Percentiles rank a stretch among this genome's conserved stretches.
These are phyloP conservation scores for Marsdenia floribunda DNA, from an alignment of 257 asterid genomes.

Conservation along the genomic window DNA sequence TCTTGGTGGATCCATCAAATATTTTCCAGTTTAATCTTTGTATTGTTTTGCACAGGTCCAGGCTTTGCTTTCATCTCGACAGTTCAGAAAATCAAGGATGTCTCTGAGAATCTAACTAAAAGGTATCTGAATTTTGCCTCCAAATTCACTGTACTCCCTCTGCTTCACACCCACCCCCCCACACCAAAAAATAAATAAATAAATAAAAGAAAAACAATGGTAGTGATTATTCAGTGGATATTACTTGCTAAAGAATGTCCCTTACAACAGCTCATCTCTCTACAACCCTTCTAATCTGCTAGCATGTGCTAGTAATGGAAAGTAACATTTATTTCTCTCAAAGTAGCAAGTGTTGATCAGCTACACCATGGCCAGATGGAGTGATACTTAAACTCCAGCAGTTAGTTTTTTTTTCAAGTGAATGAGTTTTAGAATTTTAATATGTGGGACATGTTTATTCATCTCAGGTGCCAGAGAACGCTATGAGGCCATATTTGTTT, in stretches of 20 bases:
- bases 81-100: conserved; percentile 41
- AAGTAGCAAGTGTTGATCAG: background rate
- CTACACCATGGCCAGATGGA: background rate
- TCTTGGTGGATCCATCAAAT: background rate
- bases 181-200: too few species aligned
- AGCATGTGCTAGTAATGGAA: background rate
- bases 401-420: background rate
- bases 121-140: conserved; percentile 35
- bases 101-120: conserved; percentile 41
- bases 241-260: background rate
- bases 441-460: background rate
- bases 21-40: background rate
- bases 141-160: too few species aligned
- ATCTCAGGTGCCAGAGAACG: conserved; percentile 73
- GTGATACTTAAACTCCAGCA: background rate
- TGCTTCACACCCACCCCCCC: too few species aligned
- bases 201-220: background rate
- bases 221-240: background rate
- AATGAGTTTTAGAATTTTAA: too few species aligned
- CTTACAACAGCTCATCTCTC: too few species aligned
- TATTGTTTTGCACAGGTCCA: conserved; percentile 40
- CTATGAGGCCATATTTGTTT: conserved; percentile 77
- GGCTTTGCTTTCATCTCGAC: conserved; percentile 52
- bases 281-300: background rate
- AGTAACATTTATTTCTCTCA: background rate